Conservation (phyloP, 345 rosid genomes). For the Arabis alpina region DNA sequence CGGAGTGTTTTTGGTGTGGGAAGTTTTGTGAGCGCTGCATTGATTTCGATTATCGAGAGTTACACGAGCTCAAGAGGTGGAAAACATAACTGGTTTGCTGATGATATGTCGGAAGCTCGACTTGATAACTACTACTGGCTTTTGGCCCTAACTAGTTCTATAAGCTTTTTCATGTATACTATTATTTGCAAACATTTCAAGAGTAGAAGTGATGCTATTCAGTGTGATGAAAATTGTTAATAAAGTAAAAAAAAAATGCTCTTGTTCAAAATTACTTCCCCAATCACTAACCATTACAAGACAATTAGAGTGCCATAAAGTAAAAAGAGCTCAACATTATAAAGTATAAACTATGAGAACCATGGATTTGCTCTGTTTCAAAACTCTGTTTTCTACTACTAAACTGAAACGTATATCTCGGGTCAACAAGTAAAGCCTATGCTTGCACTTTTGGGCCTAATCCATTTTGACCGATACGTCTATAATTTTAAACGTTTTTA, state of each 20-base stretch:
- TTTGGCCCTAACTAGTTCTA: constrained; percentile 57
- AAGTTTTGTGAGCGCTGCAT: constrained; percentile 76
- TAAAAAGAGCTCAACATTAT: neutral
- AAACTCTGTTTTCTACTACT: too few relatives aligned
- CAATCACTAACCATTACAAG: neutral
- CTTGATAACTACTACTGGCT: constrained; percentile 85
- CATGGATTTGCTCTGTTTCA: constrained; percentile 17
- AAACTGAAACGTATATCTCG: too few relatives aligned
- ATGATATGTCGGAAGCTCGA: constrained; percentile 85
- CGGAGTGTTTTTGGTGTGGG: constrained; percentile 93
- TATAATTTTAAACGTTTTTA: too few relatives aligned
- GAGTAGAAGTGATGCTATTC: constrained; percentile 47
- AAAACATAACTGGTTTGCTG: constrained; percentile 74
- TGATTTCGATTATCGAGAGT: constrained; percentile 66
- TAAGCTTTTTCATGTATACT: constrained; percentile 63
- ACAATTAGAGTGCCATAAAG: too few relatives aligned
- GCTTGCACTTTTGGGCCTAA: too few relatives aligned
- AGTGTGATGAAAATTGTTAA: constrained; percentile 25
- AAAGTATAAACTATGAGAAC: neutral
- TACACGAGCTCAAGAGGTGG: constrained; percentile 47
- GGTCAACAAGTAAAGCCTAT: too few relatives aligned
- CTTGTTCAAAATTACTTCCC: neutral
- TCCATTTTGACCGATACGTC: too few relatives aligned
- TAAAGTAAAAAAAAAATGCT: neutral
- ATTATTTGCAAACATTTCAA: constrained; percentile 59